These are phyloP conservation scores for Setaria viridis DNA, from an alignment of 202 grass and related monocot genomes.

Conservation along the genomic window DNA sequence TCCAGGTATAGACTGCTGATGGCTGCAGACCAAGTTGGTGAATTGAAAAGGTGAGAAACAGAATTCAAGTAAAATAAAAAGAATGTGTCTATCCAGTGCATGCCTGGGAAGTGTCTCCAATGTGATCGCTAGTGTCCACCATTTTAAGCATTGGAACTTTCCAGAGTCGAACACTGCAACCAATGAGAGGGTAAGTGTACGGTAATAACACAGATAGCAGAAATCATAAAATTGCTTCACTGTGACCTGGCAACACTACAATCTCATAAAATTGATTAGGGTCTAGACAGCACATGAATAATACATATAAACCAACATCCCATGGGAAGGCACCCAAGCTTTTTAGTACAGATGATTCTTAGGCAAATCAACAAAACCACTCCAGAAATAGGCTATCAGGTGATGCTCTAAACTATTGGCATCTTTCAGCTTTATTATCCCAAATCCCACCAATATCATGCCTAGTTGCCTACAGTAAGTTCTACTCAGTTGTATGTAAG, in stretches of 20 bases:
- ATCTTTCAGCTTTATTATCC: conserved; percentile 23
- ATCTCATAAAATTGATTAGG: neutral
- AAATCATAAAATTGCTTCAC: neutral
- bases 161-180: conserved; percentile 85
- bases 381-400: neutral
- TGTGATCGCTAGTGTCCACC: conserved; percentile 49
- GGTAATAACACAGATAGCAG: neutral
- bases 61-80: conserved; percentile 26
- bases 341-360: conserved; percentile 20
- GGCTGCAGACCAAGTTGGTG: conserved; percentile 61
- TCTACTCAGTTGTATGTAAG: neutral
- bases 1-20: conserved; percentile 80
- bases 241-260: neutral
- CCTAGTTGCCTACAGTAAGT: neutral
- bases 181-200: neutral
- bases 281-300: neutral
- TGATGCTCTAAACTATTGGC: conserved; percentile 7
- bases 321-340: neutral
- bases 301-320: conserved; percentile 1
- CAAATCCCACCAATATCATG: neutral
- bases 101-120: conserved; percentile 70
- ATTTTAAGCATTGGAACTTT: conserved; percentile 81
- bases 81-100: conserved; percentile 11
- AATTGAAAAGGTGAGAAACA: conserved; percentile 42
- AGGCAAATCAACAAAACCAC: conserved; percentile 9